Percentiles rank a stretch among this genome's conserved stretches.
Conservation (phyloP, 2,329 filamentous ascomycete species). For the Alternaria sp. region DNA sequence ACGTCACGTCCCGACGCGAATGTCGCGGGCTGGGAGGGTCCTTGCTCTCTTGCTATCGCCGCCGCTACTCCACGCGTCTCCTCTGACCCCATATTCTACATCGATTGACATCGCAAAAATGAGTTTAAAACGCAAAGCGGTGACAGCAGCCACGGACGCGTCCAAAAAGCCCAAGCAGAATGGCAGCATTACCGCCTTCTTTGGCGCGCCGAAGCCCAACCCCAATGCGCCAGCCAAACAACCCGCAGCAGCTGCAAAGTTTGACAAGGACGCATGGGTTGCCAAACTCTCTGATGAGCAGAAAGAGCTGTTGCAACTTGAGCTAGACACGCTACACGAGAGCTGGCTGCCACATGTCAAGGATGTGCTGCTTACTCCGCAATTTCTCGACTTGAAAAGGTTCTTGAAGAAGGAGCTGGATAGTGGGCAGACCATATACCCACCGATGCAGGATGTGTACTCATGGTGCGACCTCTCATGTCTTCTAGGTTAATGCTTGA, state of each 20-base stretch:
- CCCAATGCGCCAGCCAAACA: slow-evolving; percentile 30
- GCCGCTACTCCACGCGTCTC: background rate
- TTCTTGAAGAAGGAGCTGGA: slow-evolving; percentile 83
- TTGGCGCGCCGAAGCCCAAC: slow-evolving; percentile 67
- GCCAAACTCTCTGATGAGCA: slow-evolving; percentile 80
- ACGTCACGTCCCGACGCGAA: slow-evolving; percentile 27
- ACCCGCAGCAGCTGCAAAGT: slow-evolving; percentile 56
- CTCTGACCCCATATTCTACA: background rate
- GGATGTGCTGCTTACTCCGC: slow-evolving; percentile 78
- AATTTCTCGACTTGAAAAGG: slow-evolving; percentile 86
- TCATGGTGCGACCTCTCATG: slow-evolving; percentile 72
- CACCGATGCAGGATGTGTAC: slow-evolving; percentile 88
- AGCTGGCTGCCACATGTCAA: slow-evolving; percentile 91
- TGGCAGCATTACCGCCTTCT: slow-evolving; percentile 88
- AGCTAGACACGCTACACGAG: slow-evolving; percentile 90
- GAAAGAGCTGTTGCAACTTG: slow-evolving; percentile 79
- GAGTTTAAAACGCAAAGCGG: slow-evolving; percentile 62
- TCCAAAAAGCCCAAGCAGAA: slow-evolving; percentile 66
- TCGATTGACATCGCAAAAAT: slow-evolving; percentile 44
- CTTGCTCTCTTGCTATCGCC: slow-evolving; percentile 7
- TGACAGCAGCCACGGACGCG: slow-evolving; percentile 55
- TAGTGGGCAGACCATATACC: slow-evolving; percentile 80
- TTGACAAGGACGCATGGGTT: slow-evolving; percentile 93
- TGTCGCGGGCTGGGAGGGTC: slow-evolving; percentile 23
- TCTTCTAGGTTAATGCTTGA: background rate